Evolutionary conservation across 768 basidiomycete genomes (phyloP), one percentile per base, ranked within the genome.

Genomic region (Vararia minispora): DNA sequence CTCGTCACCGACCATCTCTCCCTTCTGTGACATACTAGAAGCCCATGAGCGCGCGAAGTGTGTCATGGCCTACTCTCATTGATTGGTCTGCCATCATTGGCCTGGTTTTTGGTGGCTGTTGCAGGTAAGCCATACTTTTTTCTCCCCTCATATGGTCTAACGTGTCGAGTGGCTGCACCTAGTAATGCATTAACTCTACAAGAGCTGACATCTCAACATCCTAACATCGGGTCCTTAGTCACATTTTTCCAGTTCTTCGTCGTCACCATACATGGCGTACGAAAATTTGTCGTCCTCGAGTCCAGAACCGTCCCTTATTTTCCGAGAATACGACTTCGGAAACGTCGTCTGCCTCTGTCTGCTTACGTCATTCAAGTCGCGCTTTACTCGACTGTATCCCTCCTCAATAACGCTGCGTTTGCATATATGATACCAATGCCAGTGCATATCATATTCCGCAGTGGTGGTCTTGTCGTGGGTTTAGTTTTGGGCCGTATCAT

Each of bases 371-470:
- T 78, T 2, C 90, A 95, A 58, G 90, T 92, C 33, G 66, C 67
- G 1, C 64, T 97, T 25, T 92, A 92, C 60, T 80, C 84, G 43
- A 56, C 69, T 4, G 67, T 89, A 36, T 90, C 86, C 5, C 54
- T 84, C 43, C 64, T 97, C 47, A 97, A 95, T 57, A 95, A 92
- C 61, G 74, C 72, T n/a, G 90, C 88, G 1, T 94, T 97, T 52
- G 82, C 71, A 5, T 90, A 81, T 54, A 59, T 69, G 28, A 80
- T 95, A 42, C 90, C 92, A 16, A 89, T 95, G 76, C 62, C 85
- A 0, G 80, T 97, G 1, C 91, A 97, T 59, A 94, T 97, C 56
- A 83, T 97, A 43, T 94, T 94, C 53, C 71, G 91, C 28, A 88
- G 85, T 48, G 90, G 85, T 0, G 91, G 90, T 0, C 63, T 94